phyloP scores from a whole-genome alignment of 176 grass and related monocot species.

The Thalia dealbata region DNA sequence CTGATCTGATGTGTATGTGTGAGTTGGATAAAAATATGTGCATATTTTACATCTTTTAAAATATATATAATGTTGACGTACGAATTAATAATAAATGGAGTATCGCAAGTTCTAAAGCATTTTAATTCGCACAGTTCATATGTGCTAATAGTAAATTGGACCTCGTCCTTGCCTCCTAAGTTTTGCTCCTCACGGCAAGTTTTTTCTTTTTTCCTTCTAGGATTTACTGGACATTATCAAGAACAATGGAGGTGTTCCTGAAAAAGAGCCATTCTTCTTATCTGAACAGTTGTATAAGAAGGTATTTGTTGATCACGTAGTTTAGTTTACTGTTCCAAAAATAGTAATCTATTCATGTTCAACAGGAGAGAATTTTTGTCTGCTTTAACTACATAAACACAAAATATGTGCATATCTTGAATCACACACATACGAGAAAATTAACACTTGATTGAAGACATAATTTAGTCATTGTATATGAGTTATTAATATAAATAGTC shows the following conservation, averaged over 20 bases:
- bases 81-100: not conserved
- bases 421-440: too few relatives aligned
- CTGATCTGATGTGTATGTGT: not conserved
- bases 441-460: too few relatives aligned
- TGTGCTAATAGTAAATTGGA: not conserved
- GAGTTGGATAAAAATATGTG: not conserved
- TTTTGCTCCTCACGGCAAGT: not conserved
- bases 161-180: not conserved
- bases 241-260: conserved; percentile 7
- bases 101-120: not conserved
- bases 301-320: conserved; percentile 1
- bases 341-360: not conserved
- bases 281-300: conserved; percentile 15
- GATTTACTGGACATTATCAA: conserved; percentile 22
- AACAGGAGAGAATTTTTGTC: too few relatives aligned
- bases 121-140: not conserved
- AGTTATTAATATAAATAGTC: too few relatives aligned
- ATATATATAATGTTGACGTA: not conserved
- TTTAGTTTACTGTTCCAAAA: not conserved
- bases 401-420: too few relatives aligned
- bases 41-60: not conserved
- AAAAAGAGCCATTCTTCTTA: conserved; percentile 28
- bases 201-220: not conserved
- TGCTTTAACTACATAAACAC: too few relatives aligned
- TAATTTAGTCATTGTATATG: too few relatives aligned